These are phyloP conservation scores for Colletotrichum liaoningense DNA, from an alignment of 2,329 filamentous ascomycete species.

Conservation along the genomic window DNA sequence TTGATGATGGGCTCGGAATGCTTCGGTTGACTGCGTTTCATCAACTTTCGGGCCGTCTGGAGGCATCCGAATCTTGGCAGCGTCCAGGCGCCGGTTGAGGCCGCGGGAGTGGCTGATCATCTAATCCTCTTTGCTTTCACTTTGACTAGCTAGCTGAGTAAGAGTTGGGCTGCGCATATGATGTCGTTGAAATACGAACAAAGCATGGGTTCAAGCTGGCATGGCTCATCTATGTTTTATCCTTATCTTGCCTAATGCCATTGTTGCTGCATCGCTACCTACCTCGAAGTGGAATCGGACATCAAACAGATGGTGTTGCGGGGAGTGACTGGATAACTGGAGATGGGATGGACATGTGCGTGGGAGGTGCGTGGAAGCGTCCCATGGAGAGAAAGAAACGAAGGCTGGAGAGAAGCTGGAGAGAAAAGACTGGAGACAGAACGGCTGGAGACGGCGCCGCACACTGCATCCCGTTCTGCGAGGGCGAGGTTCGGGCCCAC, in stretches of 20 bases:
- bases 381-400: not conserved
- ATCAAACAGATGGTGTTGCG: constrained; percentile 3
- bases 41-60: constrained; percentile 3
- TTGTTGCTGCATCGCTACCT: not conserved
- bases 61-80: not conserved
- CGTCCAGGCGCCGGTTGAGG: not conserved
- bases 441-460: not conserved
- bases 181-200: not conserved
- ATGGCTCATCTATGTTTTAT: not conserved
- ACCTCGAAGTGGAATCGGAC: not conserved
- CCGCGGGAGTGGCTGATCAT: constrained; percentile 1
- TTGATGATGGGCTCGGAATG: not conserved
- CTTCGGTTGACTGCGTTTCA: constrained; percentile 4
- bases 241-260: not conserved
- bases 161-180: not conserved
- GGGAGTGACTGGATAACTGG: not conserved
- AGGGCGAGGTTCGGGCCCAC: constrained; percentile 7
- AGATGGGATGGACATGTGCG: constrained; percentile 3
- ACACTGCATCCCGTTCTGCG: not conserved
- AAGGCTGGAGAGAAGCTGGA: not conserved
- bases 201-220: not conserved
- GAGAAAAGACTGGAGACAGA: not conserved
- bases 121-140: not conserved
- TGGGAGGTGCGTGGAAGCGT: not conserved
- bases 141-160: not conserved